A percentile compares a stretch with the other conserved stretches of the same genome.
These are phyloP conservation scores for Lactarius sanguifluus DNA, from an alignment of 768 basidiomycete species.

Conservation along the genomic window DNA sequence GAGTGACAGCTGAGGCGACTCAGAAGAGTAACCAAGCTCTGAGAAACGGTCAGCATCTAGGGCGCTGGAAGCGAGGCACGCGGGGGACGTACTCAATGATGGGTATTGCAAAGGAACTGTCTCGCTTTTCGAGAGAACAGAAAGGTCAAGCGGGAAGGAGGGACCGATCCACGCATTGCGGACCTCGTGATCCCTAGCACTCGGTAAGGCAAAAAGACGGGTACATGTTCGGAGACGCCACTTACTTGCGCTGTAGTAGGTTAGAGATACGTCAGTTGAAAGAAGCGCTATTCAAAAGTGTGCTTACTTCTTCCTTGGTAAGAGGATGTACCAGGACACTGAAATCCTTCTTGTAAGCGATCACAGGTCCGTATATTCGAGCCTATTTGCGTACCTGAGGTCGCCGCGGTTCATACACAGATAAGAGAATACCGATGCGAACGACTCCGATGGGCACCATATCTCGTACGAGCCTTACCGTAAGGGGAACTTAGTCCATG, in stretches of 20 bases:
- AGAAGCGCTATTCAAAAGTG: not conserved
- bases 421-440: slow-evolving; percentile 74
- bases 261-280: slow-evolving; percentile 7
- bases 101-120: slow-evolving; percentile 68
- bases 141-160: slow-evolving; percentile 64
- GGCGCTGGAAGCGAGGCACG: not conserved
- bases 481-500: not conserved
- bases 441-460: slow-evolving; percentile 76
- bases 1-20: slow-evolving; percentile 47
- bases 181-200: slow-evolving; percentile 62
- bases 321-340: slow-evolving; percentile 76
- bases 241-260: slow-evolving; percentile 40
- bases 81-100: slow-evolving; percentile 36
- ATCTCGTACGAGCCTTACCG: slow-evolving; percentile 73
- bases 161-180: slow-evolving; percentile 75
- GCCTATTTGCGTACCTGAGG: slow-evolving; percentile 52
- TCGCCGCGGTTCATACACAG: slow-evolving; percentile 64
- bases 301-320: slow-evolving; percentile 63
- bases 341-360: not conserved
- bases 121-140: slow-evolving; percentile 49
- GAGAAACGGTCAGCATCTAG: not conserved
- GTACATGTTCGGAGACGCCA: not conserved
- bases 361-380: not conserved
- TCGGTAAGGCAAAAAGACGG: not conserved
- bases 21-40: slow-evolving; percentile 73